Base-by-base conservation (phyloP, 352 stramenopile species). In the Halophytophthora polymorphica region DNA sequence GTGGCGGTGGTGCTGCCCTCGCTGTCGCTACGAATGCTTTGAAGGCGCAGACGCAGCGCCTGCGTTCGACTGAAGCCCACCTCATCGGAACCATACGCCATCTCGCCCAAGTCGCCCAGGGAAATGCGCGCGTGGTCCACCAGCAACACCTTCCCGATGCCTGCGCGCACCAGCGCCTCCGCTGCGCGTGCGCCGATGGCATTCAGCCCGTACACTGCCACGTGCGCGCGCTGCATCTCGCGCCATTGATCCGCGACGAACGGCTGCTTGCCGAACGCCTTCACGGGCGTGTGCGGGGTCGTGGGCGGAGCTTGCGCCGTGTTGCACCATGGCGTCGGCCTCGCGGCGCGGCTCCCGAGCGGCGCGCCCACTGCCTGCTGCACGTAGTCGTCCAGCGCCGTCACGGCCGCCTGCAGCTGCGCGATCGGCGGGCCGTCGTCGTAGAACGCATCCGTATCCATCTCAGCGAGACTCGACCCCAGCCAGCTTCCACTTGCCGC, bases 341-440 rank as follows among this genome's bases (percentile, higher is more conserved):
- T 23, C 28, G 43, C 34, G 37, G 23, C 25, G 25, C 25, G 25
- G 25, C 25, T 31, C 25, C 25, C 25, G 25, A 31, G 25, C 2
- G 25, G 15, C 6, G 46, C 4, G 1, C 49, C 58, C 10, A 73
- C 50, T 6, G 58, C 39, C 34, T 53, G 31, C 18, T 65, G 66
- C 37, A 77, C 66, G 38, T 68, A 73, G n/a, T 55, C 46, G 10
- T 76, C 63, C 10, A 77, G 64, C n/a, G 59, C 58, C 15, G 57
- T 58, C 33, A 70, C 55, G 15, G 69, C 69, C 3, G 58, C 66
- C 38, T 77, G 69, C 2, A 77, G 57, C 50, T 73, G 66, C 37
- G 58, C 50, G 52, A 79, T 66, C 29, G 65, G 65, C 29, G 69
- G 65, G 8, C 69, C 65, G 45, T 79, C 69, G 45, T 79, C 64